Conservation (phyloP, 2,329 filamentous ascomycete species). For the Botrytis cinerea region DNA sequence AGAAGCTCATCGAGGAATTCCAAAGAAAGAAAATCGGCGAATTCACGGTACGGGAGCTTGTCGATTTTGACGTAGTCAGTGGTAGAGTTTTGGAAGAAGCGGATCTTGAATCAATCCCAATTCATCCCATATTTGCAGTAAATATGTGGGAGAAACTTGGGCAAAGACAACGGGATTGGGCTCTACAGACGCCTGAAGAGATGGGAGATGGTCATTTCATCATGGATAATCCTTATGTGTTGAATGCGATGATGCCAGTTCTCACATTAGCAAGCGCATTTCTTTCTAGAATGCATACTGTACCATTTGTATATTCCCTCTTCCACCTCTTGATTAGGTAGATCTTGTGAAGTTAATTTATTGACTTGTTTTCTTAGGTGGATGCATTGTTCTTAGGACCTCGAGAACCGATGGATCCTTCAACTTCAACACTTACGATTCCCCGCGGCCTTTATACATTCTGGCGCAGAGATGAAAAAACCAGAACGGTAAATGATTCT, state of each 20-base stretch:
- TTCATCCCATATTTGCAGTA: slow-evolving; percentile 4
- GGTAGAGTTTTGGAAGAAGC: neutral
- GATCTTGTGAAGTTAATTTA: neutral
- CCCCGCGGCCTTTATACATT: neutral
- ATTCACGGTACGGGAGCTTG: slow-evolving; percentile 13
- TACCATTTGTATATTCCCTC: slow-evolving; percentile 7
- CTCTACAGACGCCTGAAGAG: neutral
- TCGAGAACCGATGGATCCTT: neutral
- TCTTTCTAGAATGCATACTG: slow-evolving; percentile 20
- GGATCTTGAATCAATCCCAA: neutral
- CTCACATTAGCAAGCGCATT: slow-evolving; percentile 38
- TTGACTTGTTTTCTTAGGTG: neutral
- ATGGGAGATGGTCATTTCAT: slow-evolving; percentile 18
- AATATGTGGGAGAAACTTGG: slow-evolving; percentile 9
- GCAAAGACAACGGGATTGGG: neutral
- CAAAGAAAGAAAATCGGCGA: neutral
- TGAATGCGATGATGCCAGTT: slow-evolving; percentile 26
- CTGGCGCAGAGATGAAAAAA: neutral
- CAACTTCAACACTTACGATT: neutral
- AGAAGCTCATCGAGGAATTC: slow-evolving; percentile 1
- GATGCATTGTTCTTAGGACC: slow-evolving; percentile 12
- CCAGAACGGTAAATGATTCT: neutral
- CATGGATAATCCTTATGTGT: slow-evolving; percentile 29
- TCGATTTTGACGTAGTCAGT: slow-evolving; percentile 18
- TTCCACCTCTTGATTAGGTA: neutral